A percentile compares a stretch with the other conserved stretches of the same genome.
Conservation (phyloP, 192 early-diverging fungal genomes). For the Umbelopsis isabellina region DNA sequence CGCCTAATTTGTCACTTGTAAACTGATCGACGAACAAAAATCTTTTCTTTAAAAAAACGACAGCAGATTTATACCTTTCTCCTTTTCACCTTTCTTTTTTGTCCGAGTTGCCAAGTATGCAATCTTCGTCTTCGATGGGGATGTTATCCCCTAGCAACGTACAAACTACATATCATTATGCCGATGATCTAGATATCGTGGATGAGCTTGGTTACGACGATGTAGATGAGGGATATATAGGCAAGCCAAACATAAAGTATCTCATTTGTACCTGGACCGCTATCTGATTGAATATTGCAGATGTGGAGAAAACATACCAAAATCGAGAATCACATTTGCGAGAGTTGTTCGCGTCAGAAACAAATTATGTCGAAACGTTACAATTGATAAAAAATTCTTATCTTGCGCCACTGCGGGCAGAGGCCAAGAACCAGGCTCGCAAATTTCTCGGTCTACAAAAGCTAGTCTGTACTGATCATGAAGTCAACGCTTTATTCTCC, state of each 20-base stretch:
- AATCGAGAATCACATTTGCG: slow-evolving; percentile 34
- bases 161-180: background rate
- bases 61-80: background rate
- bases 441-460: slow-evolving; percentile 35
- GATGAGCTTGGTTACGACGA: slow-evolving; percentile 39
- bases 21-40: no score
- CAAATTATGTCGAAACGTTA: slow-evolving; percentile 31
- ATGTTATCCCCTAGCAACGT: slow-evolving; percentile 9
- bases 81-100: slow-evolving; percentile 16
- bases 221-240: slow-evolving; percentile 35
- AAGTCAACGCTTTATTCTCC: slow-evolving; percentile 33
- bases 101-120: background rate
- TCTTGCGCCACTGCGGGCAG: slow-evolving; percentile 25
- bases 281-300: slow-evolving; percentile 9
- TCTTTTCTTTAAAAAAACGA: background rate
- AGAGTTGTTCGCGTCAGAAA: slow-evolving; percentile 26
- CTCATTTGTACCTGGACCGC: background rate
- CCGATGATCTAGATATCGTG: slow-evolving; percentile 31
- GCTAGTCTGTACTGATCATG: slow-evolving; percentile 34
- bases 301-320: slow-evolving; percentile 14
- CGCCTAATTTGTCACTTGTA: no score
- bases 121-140: background rate
- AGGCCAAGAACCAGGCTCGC: slow-evolving; percentile 26
- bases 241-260: slow-evolving; percentile 18
- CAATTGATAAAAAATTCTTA: slow-evolving; percentile 26